Conservation (phyloP, 2,329 filamentous ascomycete genomes). For the Aspergillus awamori region DNA sequence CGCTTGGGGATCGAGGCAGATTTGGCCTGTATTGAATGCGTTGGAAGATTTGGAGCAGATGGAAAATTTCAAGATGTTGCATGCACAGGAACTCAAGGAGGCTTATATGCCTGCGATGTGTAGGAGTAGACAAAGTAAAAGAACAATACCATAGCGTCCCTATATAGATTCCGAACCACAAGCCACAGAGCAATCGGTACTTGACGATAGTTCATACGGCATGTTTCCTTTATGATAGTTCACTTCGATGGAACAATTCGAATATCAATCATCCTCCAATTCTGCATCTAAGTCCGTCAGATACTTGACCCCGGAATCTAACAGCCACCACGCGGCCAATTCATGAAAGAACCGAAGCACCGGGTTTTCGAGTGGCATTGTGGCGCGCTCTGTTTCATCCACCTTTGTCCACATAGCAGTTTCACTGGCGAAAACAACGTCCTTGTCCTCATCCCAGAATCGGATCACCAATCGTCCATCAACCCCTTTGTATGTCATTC, state of each 20-base stretch:
- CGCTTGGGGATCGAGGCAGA: not conserved
- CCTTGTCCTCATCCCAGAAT: conserved; percentile 19
- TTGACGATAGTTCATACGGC: not conserved
- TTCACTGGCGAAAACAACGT: conserved; percentile 32
- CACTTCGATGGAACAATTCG: not conserved
- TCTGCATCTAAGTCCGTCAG: conserved; percentile 27
- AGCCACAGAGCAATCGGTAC: not conserved
- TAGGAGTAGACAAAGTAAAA: no score
- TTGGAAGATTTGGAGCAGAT: no score
- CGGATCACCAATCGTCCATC: conserved; percentile 32
- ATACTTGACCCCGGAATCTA: conserved; percentile 39
- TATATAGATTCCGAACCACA: no score
- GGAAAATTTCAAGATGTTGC: no score
- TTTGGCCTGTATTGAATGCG: not conserved
- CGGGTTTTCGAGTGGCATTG: conserved; percentile 35
- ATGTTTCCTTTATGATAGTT: not conserved
- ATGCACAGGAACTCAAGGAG: no score
- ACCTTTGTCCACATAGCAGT: conserved; percentile 35
- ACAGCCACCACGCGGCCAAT: conserved; percentile 39
- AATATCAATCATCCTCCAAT: not conserved
- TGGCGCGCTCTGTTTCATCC: conserved; percentile 9
- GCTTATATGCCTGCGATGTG: no score
- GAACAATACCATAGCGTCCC: no score
- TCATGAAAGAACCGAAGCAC: conserved; percentile 38
- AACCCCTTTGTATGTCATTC: conserved; percentile 25